phyloP scores from a whole-genome alignment of 257 asterid genomes.

The Capsicum chinense region DNA sequence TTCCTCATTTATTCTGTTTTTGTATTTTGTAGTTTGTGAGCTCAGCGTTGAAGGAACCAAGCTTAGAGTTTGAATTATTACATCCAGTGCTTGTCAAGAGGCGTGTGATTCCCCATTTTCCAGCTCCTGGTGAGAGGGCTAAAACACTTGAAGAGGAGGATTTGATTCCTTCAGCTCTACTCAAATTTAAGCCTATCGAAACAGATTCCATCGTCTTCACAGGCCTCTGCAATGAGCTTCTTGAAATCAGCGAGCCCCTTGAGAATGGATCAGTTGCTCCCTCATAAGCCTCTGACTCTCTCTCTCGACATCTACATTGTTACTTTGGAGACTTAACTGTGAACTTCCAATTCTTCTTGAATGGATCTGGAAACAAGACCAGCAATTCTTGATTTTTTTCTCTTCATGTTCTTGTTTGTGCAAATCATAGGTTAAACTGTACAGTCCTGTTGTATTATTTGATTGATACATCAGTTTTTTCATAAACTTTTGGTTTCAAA shows the following conservation, averaged over 20 bases:
- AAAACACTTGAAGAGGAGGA: constrained; percentile 81
- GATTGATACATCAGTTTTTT: neutral
- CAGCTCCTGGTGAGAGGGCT: constrained; percentile 57
- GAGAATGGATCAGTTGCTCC: constrained; percentile 36
- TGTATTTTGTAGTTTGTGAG: constrained; percentile 62
- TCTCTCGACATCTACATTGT: neutral
- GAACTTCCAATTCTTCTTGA: too few relatives aligned
- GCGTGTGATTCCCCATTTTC: constrained; percentile 70
- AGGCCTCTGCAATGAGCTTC: constrained; percentile 78
- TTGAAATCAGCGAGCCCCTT: constrained; percentile 74
- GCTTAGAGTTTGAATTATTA: constrained; percentile 77
- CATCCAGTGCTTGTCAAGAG: constrained; percentile 72
- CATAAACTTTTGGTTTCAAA: neutral
- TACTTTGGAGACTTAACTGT: neutral
- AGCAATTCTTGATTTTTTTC: neutral
- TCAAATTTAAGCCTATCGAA: constrained; percentile 82
- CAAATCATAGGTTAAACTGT: neutral
- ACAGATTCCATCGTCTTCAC: constrained; percentile 74
- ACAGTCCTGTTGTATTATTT: neutral
- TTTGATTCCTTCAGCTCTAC: constrained; percentile 86
- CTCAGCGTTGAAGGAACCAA: constrained; percentile 76
- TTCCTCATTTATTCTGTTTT: neutral
- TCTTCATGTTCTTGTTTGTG: neutral
- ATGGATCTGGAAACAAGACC: neutral
- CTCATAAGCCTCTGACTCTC: neutral